Conservation (phyloP, 1,139 yeast species). For the Zygoascus hellenicus region DNA sequence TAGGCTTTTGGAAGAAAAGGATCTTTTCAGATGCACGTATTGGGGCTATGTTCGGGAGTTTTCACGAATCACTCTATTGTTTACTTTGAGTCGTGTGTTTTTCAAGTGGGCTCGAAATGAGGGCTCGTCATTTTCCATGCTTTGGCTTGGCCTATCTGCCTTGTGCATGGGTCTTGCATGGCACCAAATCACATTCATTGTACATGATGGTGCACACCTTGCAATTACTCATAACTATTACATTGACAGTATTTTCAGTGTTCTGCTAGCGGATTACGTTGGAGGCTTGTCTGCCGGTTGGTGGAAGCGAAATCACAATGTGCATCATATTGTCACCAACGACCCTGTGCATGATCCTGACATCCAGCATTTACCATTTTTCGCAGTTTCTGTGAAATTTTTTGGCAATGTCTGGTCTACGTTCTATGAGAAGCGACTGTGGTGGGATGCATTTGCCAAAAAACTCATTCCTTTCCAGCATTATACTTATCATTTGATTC, state of each 20-base stretch:
- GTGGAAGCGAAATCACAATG: slow-evolving; percentile 94
- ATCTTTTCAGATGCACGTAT: slow-evolving; percentile 67
- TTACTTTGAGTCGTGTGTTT: slow-evolving; percentile 47
- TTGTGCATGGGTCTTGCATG: slow-evolving; percentile 67
- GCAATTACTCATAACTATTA: slow-evolving; percentile 77
- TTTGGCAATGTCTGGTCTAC: slow-evolving; percentile 70
- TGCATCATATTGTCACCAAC: slow-evolving; percentile 80
- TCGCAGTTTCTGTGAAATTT: slow-evolving; percentile 72
- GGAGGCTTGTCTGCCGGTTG: slow-evolving; percentile 91
- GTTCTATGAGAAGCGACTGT: slow-evolving; percentile 60
- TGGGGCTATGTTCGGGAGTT: slow-evolving; percentile 64
- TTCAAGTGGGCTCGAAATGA: slow-evolving; percentile 27
- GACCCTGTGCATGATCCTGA: slow-evolving; percentile 94
- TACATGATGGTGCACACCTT: slow-evolving; percentile 86
- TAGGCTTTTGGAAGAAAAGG: slow-evolving; percentile 47
- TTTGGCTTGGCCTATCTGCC: slow-evolving; percentile 53
- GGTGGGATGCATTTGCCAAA: slow-evolving; percentile 64
- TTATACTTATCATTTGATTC: slow-evolving; percentile 68
- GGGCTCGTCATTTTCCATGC: slow-evolving; percentile 9
- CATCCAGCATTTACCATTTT: slow-evolving; percentile 87
- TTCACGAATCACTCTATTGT: slow-evolving; percentile 52
- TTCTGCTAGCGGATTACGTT: slow-evolving; percentile 64
- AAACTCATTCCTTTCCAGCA: slow-evolving; percentile 57
- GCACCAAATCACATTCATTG: slow-evolving; percentile 87
- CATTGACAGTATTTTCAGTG: slow-evolving; percentile 70